phyloP scores from a whole-genome alignment of 1,284 basidiomycete species.

The Tilletiaria anomala region DNA sequence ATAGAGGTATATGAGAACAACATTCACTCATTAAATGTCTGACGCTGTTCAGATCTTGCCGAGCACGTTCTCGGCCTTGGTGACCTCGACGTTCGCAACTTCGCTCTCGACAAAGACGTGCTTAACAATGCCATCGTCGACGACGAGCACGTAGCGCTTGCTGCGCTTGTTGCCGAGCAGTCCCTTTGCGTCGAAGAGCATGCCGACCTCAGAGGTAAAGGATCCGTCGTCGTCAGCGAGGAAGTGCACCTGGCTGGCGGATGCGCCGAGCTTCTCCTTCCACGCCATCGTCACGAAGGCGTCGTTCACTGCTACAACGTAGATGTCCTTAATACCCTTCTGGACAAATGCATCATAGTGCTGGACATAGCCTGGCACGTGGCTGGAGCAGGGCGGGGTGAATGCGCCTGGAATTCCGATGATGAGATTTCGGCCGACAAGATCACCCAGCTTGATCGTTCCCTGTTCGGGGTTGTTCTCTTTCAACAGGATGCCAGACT shows the following conservation, averaged over 20 bases:
- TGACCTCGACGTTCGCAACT: conserved; percentile 23
- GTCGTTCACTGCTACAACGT: conserved; percentile 32
- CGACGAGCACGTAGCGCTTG: conserved; percentile 17
- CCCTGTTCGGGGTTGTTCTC: conserved; percentile 26
- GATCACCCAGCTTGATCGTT: conserved; percentile 17
- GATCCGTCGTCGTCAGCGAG: conserved; percentile 30
- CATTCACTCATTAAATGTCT: no score
- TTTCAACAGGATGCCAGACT: conserved; percentile 21
- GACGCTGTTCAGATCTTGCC: no score
- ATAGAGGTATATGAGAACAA: no score
- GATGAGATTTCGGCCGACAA: conserved; percentile 3
- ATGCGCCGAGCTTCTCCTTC: conserved; percentile 32
- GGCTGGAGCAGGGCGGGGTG: conserved; percentile 29
- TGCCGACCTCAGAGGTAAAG: conserved; percentile 26
- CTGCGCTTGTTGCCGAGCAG: conserved; percentile 23
- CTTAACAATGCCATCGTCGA: conserved; percentile 24
- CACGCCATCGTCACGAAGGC: conserved; percentile 28
- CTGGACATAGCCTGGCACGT: conserved; percentile 33
- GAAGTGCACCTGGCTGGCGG: conserved; percentile 23
- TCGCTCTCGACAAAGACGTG: conserved; percentile 25
- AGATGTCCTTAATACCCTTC: conserved; percentile 28
- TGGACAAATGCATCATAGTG: conserved; percentile 15
- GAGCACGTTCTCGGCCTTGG: conserved; percentile 27
- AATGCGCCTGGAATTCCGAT: conserved; percentile 14
- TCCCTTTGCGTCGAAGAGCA: conserved; percentile 27